Base-by-base conservation (phyloP, 345 rosid genomes). In the Boechera stricta region DNA sequence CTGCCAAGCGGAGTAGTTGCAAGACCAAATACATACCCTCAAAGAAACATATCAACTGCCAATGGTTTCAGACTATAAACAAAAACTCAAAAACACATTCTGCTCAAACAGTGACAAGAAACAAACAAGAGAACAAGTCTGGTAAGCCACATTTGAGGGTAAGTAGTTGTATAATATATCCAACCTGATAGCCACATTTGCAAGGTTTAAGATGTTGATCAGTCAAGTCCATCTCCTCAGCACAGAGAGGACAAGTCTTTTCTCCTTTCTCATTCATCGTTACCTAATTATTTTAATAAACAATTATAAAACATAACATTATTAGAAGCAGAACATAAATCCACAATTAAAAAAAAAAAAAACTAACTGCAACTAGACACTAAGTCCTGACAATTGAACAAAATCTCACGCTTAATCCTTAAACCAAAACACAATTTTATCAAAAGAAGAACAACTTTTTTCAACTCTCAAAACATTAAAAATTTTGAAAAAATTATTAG, bases 191-290 rank as follows among this genome's bases (percentile, higher is more conserved):
- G 36, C 98, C 98, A 84, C 98, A 94, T 87, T 86, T 87, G 87
- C 98, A 94, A 69, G 98, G 98, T 81, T 92, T 94, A 73, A 94
- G 84, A 49, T 90, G 92, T 79, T 89, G 98, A 86, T 94, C 98
- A 59, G 98, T 94, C 85, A 89, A 80, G 77, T 92, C 98, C 98
- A 94, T 92, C 84, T 92, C 97, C 79, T 94, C 98, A 1, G 96
- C 85, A 35, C 98, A 94, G 54, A 94, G 90, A 67, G 98, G 98
- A 76, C 98, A 94, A 36, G 89, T 88, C 87, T 76, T 94, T 67
- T 94, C 98, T 77, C 97, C 98, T 73, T 88, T 87, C 48, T 90
- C 98, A 73, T 87, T 87, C 98, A 94, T 92, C 79, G 76, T 86
- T 24, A 83, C 86, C 87, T 81, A 70, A 56, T 41, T 44, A 16